Conservation (phyloP, 495 filamentous ascomycete genomes). For the Collariella sp. region DNA sequence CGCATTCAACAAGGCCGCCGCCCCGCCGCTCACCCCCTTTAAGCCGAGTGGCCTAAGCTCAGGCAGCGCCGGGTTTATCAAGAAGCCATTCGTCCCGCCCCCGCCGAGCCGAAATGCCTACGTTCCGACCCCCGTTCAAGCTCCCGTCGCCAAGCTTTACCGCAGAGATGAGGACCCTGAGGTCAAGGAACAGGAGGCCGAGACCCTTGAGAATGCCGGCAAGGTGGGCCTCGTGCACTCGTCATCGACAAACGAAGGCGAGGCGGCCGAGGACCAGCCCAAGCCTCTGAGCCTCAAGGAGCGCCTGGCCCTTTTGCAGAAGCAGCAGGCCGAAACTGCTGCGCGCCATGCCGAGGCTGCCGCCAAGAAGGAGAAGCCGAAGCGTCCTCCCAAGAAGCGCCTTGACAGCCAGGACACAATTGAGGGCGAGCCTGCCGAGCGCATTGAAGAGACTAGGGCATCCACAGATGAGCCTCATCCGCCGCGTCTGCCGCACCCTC, state of each 20-base stretch:
- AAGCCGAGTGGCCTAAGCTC: conserved; percentile 61
- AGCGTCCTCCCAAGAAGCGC: conserved; percentile 69
- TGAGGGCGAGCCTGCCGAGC: conserved; percentile 35
- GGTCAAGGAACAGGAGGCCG: conserved; percentile 55
- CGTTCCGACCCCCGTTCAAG: conserved; percentile 58
- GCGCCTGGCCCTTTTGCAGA: conserved; percentile 84
- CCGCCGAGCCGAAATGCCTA: conserved; percentile 92
- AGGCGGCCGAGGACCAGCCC: conserved; percentile 61
- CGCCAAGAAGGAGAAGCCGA: conserved; percentile 84
- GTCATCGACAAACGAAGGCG: conserved; percentile 26
- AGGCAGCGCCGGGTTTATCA: conserved; percentile 65
- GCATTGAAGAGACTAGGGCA: conserved; percentile 49
- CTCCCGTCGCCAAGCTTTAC: conserved; percentile 66
- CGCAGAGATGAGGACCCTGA: conserved; percentile 85
- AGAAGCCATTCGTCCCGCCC: conserved; percentile 96
- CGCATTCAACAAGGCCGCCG: conserved; percentile 86
- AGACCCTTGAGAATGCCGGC: conserved; percentile 49
- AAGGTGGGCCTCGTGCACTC: conserved; percentile 48
- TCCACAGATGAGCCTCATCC: conserved; percentile 49
- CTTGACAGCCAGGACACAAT: conserved; percentile 48
- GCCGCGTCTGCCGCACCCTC: conserved; percentile 36
- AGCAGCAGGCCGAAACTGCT: conserved; percentile 84
- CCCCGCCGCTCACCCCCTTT: conserved; percentile 76
- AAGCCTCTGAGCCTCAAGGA: conserved; percentile 92
- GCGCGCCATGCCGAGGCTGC: conserved; percentile 66